Percentiles rank a stretch among this genome's conserved stretches.
Evolutionary conservation across 768 basidiomycete species (phyloP).

Genomic region (Clitopilus passeckerianus): DNA sequence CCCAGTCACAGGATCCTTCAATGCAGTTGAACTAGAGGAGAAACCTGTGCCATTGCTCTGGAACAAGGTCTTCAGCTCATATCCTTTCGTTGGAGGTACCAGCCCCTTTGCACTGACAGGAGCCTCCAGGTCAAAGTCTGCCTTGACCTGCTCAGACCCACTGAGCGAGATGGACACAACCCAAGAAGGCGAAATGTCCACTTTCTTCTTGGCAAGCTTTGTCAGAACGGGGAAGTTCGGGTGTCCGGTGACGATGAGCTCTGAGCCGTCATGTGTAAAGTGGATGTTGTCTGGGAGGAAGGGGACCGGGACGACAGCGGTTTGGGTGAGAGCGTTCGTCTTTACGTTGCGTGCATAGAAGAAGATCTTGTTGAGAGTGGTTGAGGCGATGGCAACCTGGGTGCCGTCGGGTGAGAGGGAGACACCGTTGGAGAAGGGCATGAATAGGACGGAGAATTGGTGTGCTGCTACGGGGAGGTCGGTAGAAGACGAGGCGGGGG

Average conservation of each 20-base stretch:
- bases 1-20: constrained; percentile 46
- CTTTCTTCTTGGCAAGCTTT: constrained; percentile 38
- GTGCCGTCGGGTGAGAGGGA: constrained; percentile 46
- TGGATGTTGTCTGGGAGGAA: constrained; percentile 60
- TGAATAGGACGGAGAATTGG: constrained; percentile 35
- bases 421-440: constrained; percentile 70
- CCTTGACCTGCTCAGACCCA: constrained; percentile 3
- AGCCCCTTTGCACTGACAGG: constrained; percentile 43
- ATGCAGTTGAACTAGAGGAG: constrained; percentile 44
- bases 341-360: constrained; percentile 46
- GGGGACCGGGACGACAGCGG: constrained; percentile 41
- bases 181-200: constrained; percentile 54
- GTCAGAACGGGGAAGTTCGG: constrained; percentile 54
- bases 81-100: constrained; percentile 26
- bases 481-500: constrained; percentile 15
- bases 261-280: constrained; percentile 38
- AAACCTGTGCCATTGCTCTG: constrained; percentile 69
- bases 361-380: constrained; percentile 38
- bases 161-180: constrained; percentile 36
- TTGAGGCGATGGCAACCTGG: constrained; percentile 55
- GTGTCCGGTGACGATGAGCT: constrained; percentile 60
- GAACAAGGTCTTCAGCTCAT: constrained; percentile 59
- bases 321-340: constrained; percentile 37
- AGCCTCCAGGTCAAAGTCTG: constrained; percentile 35
- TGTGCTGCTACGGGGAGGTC: constrained; percentile 25